Conservation (phyloP, 306 rosid species). For the Alnus rubra region DNA sequence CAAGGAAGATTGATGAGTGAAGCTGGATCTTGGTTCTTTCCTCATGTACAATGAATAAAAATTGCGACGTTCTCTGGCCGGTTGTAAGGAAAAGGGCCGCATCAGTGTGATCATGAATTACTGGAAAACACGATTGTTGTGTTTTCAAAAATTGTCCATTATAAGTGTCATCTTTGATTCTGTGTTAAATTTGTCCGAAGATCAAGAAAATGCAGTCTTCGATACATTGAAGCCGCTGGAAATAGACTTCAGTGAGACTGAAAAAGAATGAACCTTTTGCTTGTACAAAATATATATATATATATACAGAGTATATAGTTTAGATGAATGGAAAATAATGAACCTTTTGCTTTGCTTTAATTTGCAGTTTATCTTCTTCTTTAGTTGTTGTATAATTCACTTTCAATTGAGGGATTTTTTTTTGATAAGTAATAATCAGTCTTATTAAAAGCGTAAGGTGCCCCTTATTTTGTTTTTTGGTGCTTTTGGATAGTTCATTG, state of each 20-base stretch:
- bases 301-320: not conserved
- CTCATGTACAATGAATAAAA: not conserved
- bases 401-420: not conserved
- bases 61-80: not conserved
- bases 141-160: too few relatives aligned
- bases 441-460: too few relatives aligned
- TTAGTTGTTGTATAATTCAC: not conserved
- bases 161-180: conserved; percentile 27
- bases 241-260: conserved; percentile 54
- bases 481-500: too few relatives aligned
- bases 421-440: too few relatives aligned
- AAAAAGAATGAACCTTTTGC: not conserved
- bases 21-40: not conserved
- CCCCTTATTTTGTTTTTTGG: too few relatives aligned
- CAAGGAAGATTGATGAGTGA: not conserved
- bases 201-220: conserved; percentile 14
- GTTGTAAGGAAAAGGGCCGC: not conserved
- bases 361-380: not conserved
- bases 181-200: conserved; percentile 33
- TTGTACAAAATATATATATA: too few relatives aligned
- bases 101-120: not conserved
- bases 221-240: conserved; percentile 44
- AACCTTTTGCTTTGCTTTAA: not conserved
- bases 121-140: not conserved
- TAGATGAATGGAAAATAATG: not conserved